Evolutionary conservation across 2,329 filamentous ascomycete genomes (phyloP), one percentile per base, ranked within the genome.

Genomic region (Aspergillus sergii): DNA sequence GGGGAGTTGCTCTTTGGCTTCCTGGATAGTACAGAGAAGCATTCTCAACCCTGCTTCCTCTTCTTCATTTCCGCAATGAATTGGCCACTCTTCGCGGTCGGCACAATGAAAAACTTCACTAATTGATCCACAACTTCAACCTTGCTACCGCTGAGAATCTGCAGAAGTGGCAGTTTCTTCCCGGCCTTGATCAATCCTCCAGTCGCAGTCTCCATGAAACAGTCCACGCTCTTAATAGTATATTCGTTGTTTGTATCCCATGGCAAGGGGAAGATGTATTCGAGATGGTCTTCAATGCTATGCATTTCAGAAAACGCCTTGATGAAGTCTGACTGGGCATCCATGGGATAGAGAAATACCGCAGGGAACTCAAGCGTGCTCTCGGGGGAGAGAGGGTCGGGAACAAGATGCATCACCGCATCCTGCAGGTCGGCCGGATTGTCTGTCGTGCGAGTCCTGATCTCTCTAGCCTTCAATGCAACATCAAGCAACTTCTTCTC

Each of bases 171-270:
- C 67, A 95, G 84, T 74, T 94, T 95, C 85, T 92, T 94, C 55
- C 95, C 94, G 26, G 94, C 89, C 81, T 96, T 97, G 72, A 97
- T 87, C 71, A 99, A 77, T 0, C 94, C 93, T 0, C 93, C 93
- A 0, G 83, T 82, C 4, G 80, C 79, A 0, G 93, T 98, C 82
- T 97, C 93, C 83, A 96, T 90, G 77, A 92, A 98, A 72, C 92
- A 95, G 69, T 97, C 93, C 5, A 97, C 92, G 0, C 79, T 82
- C 0, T 83, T 82, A 1, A 84, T 70, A 0, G 81, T 85, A 77
- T 97, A 97, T 71, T 88, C 88, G 1, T 84, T 79, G 64, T 84
- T 81, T 19, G 77, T 73, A 71, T 98, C 95, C 95, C 95, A 99
- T 14, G 93, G 93, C 71, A 93, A 78, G 2, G 94, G 94, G 62